These are phyloP conservation scores for Cytospora piceae DNA, from an alignment of 2,329 filamentous ascomycete genomes.

Conservation along the genomic window DNA sequence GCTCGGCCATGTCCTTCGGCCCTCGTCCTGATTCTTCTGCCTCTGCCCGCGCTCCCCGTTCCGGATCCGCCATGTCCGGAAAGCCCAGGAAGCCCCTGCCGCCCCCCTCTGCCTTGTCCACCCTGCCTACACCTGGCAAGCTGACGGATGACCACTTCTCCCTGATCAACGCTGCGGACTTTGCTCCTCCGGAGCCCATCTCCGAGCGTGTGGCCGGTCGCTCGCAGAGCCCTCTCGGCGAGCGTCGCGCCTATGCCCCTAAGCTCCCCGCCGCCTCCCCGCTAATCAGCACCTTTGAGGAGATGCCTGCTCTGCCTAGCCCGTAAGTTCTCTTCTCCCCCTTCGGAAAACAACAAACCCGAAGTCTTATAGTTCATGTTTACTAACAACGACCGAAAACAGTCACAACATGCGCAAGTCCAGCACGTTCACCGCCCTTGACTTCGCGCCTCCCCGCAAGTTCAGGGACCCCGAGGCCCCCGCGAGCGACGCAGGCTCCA, in stretches of 20 bases:
- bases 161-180: slow-evolving; percentile 71
- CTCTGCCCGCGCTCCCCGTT: slow-evolving; percentile 48
- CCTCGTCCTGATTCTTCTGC: slow-evolving; percentile 41
- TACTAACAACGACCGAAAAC: slow-evolving; percentile 36
- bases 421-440: slow-evolving; percentile 74
- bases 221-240: slow-evolving; percentile 65
- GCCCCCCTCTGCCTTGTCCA: slow-evolving; percentile 73
- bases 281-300: slow-evolving; percentile 81
- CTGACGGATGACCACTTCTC: slow-evolving; percentile 81
- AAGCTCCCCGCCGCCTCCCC: slow-evolving; percentile 75
- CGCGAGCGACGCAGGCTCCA: slow-evolving; percentile 69
- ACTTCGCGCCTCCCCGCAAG: slow-evolving; percentile 79
- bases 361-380: not conserved
- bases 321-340: slow-evolving; percentile 66
- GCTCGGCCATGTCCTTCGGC: slow-evolving; percentile 41
- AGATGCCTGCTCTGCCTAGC: slow-evolving; percentile 83
- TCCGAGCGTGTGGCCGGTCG: slow-evolving; percentile 72
- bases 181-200: slow-evolving; percentile 75
- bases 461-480: slow-evolving; percentile 64
- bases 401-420: slow-evolving; percentile 78
- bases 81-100: slow-evolving; percentile 56
- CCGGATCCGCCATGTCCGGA: slow-evolving; percentile 51
- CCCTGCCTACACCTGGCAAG: slow-evolving; percentile 83
- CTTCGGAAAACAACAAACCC: too few relatives aligned
- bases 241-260: slow-evolving; percentile 75